A percentile compares a stretch with the other conserved stretches of the same genome.
These are phyloP conservation scores for Lotmaria passim DNA, from an alignment of 208 protist genomes.

Conservation along the genomic window DNA sequence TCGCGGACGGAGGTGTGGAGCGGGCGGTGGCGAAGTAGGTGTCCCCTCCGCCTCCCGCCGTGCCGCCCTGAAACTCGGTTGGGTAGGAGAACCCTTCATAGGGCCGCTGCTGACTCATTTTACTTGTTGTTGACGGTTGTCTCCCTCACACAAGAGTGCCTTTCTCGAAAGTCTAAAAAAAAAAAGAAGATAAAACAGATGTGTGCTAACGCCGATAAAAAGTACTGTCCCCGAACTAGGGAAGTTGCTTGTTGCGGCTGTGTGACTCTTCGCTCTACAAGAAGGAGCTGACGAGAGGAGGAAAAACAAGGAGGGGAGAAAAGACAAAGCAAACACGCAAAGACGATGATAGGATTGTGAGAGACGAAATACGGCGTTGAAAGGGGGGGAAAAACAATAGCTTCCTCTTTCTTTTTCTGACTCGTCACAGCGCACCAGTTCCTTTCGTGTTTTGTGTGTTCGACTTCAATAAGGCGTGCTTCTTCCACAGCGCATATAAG, in stretches of 20 bases:
- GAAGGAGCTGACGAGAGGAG: background rate
- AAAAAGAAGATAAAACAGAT: no score
- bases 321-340: background rate
- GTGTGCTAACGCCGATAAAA: no score
- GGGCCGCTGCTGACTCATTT: constrained; percentile 26
- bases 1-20: background rate
- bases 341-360: no score
- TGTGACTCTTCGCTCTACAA: background rate
- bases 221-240: no score
- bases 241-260: no score
- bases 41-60: constrained; percentile 1
- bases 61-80: constrained; percentile 21
- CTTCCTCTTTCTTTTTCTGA: background rate
- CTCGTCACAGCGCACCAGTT: no score
- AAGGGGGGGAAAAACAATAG: background rate
- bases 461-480: no score
- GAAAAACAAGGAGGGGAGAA: constrained; percentile 15
- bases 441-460: no score
- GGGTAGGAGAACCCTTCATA: constrained; percentile 36
- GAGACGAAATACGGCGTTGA: no score
- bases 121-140: background rate
- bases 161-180: no score
- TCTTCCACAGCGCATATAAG: no score
- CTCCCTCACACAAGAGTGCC: no score
- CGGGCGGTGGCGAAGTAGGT: constrained; percentile 20